Base-by-base conservation (phyloP, 768 basidiomycete genomes). In the Filobasidium floriforme region DNA sequence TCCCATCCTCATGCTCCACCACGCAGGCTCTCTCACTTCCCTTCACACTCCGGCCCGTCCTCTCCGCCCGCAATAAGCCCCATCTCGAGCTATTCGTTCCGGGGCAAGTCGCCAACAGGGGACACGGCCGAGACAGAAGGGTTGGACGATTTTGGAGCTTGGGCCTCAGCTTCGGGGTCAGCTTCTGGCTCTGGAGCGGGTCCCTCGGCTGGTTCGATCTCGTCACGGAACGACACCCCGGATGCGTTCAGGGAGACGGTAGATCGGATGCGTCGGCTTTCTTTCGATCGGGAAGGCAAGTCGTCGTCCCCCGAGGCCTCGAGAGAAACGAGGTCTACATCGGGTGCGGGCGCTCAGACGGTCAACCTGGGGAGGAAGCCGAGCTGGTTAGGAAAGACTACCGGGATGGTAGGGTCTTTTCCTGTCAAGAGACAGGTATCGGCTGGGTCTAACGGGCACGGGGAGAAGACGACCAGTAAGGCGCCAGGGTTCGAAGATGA, bases 1-100 rank as follows among this genome's bases (percentile, higher is more conserved):
- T 24, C 40, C 14, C 61, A 62, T 28, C 19, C 43, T 19, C 62
- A 46, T 55, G n/a, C 37, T 4, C 62, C 62, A 12, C 62, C 62
- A 1, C 62, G 62, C 9, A 19, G 62, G n/a, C 51, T 63, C 10
- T 63, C 62, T n/a, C 12, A 19, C 26, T 11, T 62, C n/a, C 26
- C 19, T 12, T 26, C 41, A 6, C n/a, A 40, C 41, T 19, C 41
- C 3, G 52, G 52, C 2, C 63, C 55, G 2, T 59, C 63, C 19
- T 59, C 54, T 18, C 55, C 55, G 7, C 63, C 63, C 24, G 24
- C 63, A 7, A 22, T 65, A 40, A 24, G 22, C 22, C 54, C 54
- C 6, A 24, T 57, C 22, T 26, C 24, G 4, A 19, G 18, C 4
- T 57, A 24, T 24, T 57, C 54, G 4, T 57, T 57, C 54, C 7